phyloP scores from a whole-genome alignment of 352 stramenopile genomes.

The Aphanomyces astaci region DNA sequence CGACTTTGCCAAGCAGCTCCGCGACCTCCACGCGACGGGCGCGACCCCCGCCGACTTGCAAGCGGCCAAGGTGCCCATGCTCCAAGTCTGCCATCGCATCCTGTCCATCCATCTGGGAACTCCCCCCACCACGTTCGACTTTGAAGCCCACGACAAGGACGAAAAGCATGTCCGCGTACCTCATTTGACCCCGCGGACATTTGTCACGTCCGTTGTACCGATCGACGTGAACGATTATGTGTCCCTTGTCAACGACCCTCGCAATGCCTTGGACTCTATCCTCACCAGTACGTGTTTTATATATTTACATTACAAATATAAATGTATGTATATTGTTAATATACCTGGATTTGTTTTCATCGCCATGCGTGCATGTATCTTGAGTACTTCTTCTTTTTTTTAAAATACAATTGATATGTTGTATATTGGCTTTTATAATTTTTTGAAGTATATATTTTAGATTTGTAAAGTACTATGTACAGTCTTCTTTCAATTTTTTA shows the following conservation, averaged over 20 bases:
- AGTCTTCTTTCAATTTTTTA: too few species aligned
- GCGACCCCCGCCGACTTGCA: neutral
- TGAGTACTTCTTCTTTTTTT: too few species aligned
- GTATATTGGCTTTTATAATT: too few species aligned
- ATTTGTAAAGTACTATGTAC: too few species aligned
- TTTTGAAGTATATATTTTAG: too few species aligned
- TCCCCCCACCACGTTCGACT: conserved; percentile 25
- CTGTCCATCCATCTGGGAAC: conserved; percentile 24
- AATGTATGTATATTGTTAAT: too few species aligned
- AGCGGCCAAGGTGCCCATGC: conserved; percentile 18
- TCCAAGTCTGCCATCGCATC: conserved; percentile 24
- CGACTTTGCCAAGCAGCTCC: conserved; percentile 24
- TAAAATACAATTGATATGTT: too few species aligned
- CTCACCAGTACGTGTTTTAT: conserved; percentile 2
- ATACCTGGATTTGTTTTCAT: too few species aligned
- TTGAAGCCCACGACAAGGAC: conserved; percentile 18
- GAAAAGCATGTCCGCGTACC: conserved; percentile 6
- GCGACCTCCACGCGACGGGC: conserved; percentile 4
- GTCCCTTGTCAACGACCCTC: conserved; percentile 24
- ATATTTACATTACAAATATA: too few species aligned
- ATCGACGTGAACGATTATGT: conserved; percentile 16
- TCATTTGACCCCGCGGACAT: conserved; percentile 15
- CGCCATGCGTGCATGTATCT: too few species aligned
- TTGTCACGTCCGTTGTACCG: neutral
- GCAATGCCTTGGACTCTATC: conserved; percentile 22